Conservation (phyloP, 2,329 filamentous ascomycete species). For the Lachnellula subtilissima region DNA sequence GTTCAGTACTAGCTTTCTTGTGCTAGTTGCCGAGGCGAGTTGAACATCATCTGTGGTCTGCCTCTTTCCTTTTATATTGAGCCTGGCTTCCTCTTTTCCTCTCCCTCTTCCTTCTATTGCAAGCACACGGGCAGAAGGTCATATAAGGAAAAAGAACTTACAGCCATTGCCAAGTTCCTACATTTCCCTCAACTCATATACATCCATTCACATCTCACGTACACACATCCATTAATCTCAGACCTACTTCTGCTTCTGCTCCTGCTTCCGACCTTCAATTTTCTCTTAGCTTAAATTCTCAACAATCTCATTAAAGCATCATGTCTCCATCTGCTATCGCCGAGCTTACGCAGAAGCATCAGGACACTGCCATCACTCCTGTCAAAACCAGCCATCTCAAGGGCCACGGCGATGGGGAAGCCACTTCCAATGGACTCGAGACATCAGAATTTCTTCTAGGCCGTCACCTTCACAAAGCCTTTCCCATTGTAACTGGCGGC, state of each 20-base stretch:
- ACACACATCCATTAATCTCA: neutral
- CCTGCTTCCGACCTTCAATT: neutral
- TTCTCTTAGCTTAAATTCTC: neutral
- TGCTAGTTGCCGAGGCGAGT: neutral
- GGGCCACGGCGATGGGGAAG: constrained; percentile 7
- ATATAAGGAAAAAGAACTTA: too few relatives aligned
- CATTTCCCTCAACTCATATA: neutral
- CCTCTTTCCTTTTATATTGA: neutral
- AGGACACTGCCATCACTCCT: neutral
- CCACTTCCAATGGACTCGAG: constrained; percentile 7
- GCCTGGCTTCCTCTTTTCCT: neutral
- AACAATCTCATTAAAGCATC: neutral
- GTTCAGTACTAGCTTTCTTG: neutral
- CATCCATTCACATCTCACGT: neutral
- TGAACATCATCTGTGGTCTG: neutral
- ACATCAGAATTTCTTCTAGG: constrained; percentile 23
- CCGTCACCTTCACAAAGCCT: constrained; percentile 27
- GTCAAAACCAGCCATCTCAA: constrained; percentile 5
- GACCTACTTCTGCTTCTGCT: too few relatives aligned
- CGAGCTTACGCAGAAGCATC: constrained; percentile 5
- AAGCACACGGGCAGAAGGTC: too few relatives aligned
- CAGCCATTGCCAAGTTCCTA: too few relatives aligned
- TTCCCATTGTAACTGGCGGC: constrained; percentile 23
- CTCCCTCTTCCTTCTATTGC: too few relatives aligned
- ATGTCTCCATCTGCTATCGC: constrained; percentile 21